Evolutionary conservation across 805 yeast species (phyloP).

Genomic region (Pichia gijzeniarum): DNA sequence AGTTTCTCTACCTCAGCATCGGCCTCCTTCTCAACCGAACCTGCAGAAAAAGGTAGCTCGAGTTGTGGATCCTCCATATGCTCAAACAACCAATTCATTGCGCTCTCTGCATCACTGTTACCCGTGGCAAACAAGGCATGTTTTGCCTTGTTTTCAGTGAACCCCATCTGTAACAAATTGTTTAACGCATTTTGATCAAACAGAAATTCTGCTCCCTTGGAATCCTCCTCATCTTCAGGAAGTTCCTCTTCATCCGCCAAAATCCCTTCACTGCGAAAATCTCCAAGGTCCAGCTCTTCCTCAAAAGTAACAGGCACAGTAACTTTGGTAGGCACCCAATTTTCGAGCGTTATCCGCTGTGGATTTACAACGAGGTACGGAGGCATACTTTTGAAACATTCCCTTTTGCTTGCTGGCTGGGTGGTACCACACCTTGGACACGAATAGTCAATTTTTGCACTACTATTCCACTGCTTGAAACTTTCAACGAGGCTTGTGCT

Average conservation of each 20-base stretch:
- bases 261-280: slow-evolving; percentile 36
- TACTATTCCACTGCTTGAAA: slow-evolving; percentile 37
- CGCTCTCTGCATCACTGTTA: slow-evolving; percentile 55
- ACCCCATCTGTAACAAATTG: slow-evolving; percentile 78
- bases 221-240: slow-evolving; percentile 27
- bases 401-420: slow-evolving; percentile 34
- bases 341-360: slow-evolving; percentile 72
- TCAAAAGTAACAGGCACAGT: slow-evolving; percentile 60
- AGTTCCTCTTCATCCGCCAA: slow-evolving; percentile 35
- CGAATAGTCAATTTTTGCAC: slow-evolving; percentile 55
- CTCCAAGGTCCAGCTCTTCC: slow-evolving; percentile 37
- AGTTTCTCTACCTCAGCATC: slow-evolving; percentile 31
- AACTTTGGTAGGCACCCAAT: slow-evolving; percentile 86
- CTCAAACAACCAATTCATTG: slow-evolving; percentile 85
- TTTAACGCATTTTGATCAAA: slow-evolving; percentile 53
- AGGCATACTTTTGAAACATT: slow-evolving; percentile 60
- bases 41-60: slow-evolving; percentile 49
- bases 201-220: slow-evolving; percentile 10
- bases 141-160: slow-evolving; percentile 55
- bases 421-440: slow-evolving; percentile 49
- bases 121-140: slow-evolving; percentile 72
- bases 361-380: slow-evolving; percentile 64
- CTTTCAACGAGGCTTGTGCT: slow-evolving; percentile 44
- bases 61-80: slow-evolving; percentile 83
- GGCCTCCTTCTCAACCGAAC: slow-evolving; percentile 6